Conservation (phyloP, 2,329 filamentous ascomycete species). For the Nemania sp. region DNA sequence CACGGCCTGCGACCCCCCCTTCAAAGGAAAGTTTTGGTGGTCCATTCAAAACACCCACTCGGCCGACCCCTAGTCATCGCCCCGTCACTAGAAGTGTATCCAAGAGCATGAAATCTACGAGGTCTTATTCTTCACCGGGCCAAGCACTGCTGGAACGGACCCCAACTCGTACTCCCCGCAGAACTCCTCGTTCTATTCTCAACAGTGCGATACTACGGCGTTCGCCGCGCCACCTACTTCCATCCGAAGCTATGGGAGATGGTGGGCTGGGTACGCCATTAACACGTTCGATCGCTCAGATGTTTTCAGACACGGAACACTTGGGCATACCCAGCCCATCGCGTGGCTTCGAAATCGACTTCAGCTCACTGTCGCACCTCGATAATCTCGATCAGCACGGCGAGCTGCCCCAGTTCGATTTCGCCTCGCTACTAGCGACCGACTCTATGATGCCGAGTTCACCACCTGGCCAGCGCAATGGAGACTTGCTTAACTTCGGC, state of each 20-base stretch:
- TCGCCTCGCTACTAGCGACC: conserved; percentile 52
- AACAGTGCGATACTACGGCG: conserved; percentile 33
- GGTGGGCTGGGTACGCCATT: conserved; percentile 30
- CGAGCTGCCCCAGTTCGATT: conserved; percentile 46
- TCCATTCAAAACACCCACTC: conserved; percentile 64
- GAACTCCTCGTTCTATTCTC: conserved; percentile 43
- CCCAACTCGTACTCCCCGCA: conserved; percentile 49
- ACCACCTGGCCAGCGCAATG: conserved; percentile 44
- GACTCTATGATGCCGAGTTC: conserved; percentile 54
- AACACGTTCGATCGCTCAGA: conserved; percentile 56
- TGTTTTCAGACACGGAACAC: conserved; percentile 60
- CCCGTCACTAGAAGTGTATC: conserved; percentile 65
- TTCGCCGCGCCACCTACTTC: conserved; percentile 42
- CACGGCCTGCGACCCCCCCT: conserved; percentile 56
- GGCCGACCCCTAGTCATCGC: conserved; percentile 63
- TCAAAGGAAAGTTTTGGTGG: conserved; percentile 52
- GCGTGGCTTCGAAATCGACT: conserved; percentile 48
- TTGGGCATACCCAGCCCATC: conserved; percentile 47
- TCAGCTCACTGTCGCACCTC: conserved; percentile 45
- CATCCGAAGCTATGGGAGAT: conserved; percentile 31
- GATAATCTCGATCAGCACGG: conserved; percentile 35
- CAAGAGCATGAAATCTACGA: conserved; percentile 55
- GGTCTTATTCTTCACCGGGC: conserved; percentile 49
- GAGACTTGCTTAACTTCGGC: conserved; percentile 30
- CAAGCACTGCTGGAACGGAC: conserved; percentile 52